phyloP scores from a whole-genome alignment of 1,139 yeast species.

The Zygoascus meyerae region DNA sequence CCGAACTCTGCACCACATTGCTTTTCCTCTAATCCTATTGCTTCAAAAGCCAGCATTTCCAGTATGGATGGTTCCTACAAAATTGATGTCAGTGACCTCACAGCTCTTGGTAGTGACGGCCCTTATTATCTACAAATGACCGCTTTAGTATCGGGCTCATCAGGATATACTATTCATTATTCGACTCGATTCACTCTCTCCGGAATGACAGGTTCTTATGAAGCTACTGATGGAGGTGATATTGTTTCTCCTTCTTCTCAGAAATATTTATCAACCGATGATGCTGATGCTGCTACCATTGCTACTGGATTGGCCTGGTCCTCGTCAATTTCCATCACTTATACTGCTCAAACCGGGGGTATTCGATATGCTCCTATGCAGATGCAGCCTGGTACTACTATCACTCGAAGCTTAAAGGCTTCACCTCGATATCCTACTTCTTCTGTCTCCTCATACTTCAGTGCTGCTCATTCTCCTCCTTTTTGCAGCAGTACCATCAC shows the following conservation, averaged over 20 bases:
- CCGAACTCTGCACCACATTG: constrained; percentile 45
- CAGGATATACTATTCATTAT: constrained; percentile 59
- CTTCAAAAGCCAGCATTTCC: constrained; percentile 27
- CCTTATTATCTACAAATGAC: constrained; percentile 64
- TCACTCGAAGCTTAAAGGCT: constrained; percentile 39
- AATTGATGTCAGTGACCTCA: constrained; percentile 34
- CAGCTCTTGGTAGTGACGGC: constrained; percentile 53
- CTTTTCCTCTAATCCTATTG: constrained; percentile 36
- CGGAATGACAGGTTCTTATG: constrained; percentile 64
- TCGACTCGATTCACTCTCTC: constrained; percentile 57
- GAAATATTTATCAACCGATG: constrained; percentile 21
- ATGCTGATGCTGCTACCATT: constrained; percentile 33
- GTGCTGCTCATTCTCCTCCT: constrained; percentile 37
- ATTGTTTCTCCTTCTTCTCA: constrained; percentile 43
- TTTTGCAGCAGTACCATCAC: constrained; percentile 50
- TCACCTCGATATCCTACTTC: constrained; percentile 46
- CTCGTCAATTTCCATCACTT: constrained; percentile 48
- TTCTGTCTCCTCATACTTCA: constrained; percentile 50
- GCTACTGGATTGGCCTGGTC: constrained; percentile 27
- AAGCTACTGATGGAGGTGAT: constrained; percentile 38
- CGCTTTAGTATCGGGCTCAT: constrained; percentile 33
- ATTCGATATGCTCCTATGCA: constrained; percentile 90
- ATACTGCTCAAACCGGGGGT: constrained; percentile 67
- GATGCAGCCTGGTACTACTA: constrained; percentile 65
- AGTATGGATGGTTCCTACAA: constrained; percentile 26